Evolutionary conservation across 2,329 filamentous ascomycete genomes (phyloP).

Genomic region (Tolypocladium ophioglossoides): DNA sequence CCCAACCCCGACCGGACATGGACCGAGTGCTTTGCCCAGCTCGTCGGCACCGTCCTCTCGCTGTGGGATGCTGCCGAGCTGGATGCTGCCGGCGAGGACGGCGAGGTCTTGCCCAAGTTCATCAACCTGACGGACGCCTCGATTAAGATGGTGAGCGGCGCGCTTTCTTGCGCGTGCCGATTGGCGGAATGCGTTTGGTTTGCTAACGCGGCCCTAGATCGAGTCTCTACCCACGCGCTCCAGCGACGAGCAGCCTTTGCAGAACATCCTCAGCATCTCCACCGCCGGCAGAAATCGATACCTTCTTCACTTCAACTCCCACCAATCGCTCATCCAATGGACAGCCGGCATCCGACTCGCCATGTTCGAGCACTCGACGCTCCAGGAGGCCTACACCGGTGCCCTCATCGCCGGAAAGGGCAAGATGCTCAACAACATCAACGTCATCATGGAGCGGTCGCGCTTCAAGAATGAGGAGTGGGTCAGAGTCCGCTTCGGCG

Average conservation of each 20-base stretch:
- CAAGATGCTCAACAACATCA: slow-evolving; percentile 80
- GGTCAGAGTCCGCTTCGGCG: slow-evolving; percentile 90
- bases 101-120: slow-evolving; percentile 80
- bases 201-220: slow-evolving; percentile 41
- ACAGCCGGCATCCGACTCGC: slow-evolving; percentile 85
- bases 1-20: slow-evolving; percentile 80
- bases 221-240: slow-evolving; percentile 82
- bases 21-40: slow-evolving; percentile 94
- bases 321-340: slow-evolving; percentile 90
- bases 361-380: slow-evolving; percentile 85
- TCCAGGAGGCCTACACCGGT: slow-evolving; percentile 95
- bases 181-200: not conserved
- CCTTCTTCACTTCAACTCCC: slow-evolving; percentile 89
- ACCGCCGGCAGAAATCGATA: slow-evolving; percentile 95
- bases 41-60: slow-evolving; percentile 89
- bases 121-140: slow-evolving; percentile 97
- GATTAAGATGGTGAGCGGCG: slow-evolving; percentile 75
- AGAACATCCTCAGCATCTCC: slow-evolving; percentile 92
- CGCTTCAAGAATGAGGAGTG: slow-evolving; percentile 76
- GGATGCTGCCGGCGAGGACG: slow-evolving; percentile 75
- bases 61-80: slow-evolving; percentile 92
- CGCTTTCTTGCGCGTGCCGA: not conserved
- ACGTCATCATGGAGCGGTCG: slow-evolving; percentile 73
- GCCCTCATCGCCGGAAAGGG: slow-evolving; percentile 93
- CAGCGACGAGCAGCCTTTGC: slow-evolving; percentile 64